These are phyloP conservation scores for Penicillium thymicola DNA, from an alignment of 2,329 filamentous ascomycete genomes.

Conservation along the genomic window DNA sequence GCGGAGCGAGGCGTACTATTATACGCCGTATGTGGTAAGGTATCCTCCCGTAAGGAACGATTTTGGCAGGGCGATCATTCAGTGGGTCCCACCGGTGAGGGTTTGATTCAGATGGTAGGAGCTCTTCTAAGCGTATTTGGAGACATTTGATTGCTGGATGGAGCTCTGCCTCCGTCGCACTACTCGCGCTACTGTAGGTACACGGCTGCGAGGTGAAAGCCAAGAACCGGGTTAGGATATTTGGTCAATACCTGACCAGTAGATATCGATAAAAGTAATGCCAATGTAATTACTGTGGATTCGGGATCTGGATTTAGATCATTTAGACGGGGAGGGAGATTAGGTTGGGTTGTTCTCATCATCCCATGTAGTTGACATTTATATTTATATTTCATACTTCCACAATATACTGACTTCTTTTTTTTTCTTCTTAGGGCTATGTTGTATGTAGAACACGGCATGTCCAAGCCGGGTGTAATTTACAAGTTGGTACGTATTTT, in stretches of 20 bases:
- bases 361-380: background rate
- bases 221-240: slow-evolving; percentile 13
- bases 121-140: slow-evolving; percentile 13
- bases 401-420: background rate
- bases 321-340: background rate
- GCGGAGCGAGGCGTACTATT: background rate
- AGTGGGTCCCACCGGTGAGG: slow-evolving; percentile 28
- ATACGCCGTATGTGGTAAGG: background rate
- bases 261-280: slow-evolving; percentile 1
- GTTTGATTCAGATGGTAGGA: slow-evolving; percentile 20
- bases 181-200: slow-evolving; percentile 35
- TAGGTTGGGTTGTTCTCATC: background rate
- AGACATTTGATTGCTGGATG: slow-evolving; percentile 22
- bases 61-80: slow-evolving; percentile 34
- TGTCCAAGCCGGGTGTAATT: background rate
- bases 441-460: slow-evolving; percentile 7
- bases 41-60: slow-evolving; percentile 11
- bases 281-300: slow-evolving; percentile 1
- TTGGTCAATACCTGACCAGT: slow-evolving; percentile 1
- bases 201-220: slow-evolving; percentile 23
- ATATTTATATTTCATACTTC: no score
- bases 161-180: slow-evolving; percentile 5
- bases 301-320: background rate
- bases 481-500: background rate
- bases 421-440: background rate